Percentiles rank a stretch among this genome's conserved stretches.
phyloP scores from a whole-genome alignment of 345 rosid genomes.

The Trapa incisa region DNA sequence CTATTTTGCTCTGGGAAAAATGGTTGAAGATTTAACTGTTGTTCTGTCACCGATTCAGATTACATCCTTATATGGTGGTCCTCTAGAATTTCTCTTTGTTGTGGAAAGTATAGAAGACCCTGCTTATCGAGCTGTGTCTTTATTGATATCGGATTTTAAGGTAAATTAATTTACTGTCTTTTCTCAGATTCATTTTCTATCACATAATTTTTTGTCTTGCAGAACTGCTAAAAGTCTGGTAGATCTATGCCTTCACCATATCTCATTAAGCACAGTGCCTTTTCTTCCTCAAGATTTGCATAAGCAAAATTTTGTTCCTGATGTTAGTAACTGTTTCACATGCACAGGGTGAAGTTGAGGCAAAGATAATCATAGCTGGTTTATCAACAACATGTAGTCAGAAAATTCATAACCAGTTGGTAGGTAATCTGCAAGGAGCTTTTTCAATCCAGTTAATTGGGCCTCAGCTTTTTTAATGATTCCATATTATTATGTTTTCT shows the following conservation, averaged over 20 bases:
- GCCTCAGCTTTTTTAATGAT: not conserved
- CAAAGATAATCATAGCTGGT: conserved; percentile 73
- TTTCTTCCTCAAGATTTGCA: not conserved
- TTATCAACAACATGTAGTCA: conserved; percentile 92
- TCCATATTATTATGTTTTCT: not conserved
- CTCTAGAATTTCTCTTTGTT: conserved; percentile 74
- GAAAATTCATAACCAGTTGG: conserved; percentile 97
- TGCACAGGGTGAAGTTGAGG: conserved; percentile 70
- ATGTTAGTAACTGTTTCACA: conserved; percentile 11
- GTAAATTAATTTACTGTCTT: conserved; percentile 16
- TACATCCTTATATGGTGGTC: conserved; percentile 97
- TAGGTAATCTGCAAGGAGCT: conserved; percentile 22
- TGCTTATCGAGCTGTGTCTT: conserved; percentile 60
- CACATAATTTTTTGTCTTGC: not conserved
- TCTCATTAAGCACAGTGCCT: not conserved
- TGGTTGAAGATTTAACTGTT: not conserved
- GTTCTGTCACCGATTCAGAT: conserved; percentile 34
- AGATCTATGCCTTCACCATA: not conserved
- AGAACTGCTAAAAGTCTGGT: not conserved
- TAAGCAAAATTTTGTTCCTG: not conserved
- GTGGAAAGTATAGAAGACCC: conserved; percentile 96
- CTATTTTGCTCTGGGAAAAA: not conserved
- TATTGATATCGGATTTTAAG: conserved; percentile 57
- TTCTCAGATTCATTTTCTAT: not conserved
- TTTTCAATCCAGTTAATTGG: not conserved